Conservation (phyloP, 2,329 filamentous ascomycete genomes). For the Aspergillus floridensis region DNA sequence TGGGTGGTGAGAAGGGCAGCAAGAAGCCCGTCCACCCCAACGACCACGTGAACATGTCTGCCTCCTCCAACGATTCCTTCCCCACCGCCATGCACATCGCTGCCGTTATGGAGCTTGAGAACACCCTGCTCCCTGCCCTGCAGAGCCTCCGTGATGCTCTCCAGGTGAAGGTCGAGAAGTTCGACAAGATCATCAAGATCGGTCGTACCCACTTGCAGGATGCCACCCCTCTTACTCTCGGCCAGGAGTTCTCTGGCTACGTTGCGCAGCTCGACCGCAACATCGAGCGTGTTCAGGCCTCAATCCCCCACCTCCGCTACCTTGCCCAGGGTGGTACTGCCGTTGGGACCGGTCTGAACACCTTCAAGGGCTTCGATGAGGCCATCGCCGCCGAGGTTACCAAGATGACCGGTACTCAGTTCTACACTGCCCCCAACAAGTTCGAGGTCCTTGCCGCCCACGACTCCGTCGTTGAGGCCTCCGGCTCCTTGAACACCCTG, state of each 20-base stretch:
- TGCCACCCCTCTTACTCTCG: slow-evolving; percentile 89
- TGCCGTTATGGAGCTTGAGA: slow-evolving; percentile 88
- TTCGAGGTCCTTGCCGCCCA: slow-evolving; percentile 96
- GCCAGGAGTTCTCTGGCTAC: slow-evolving; percentile 97
- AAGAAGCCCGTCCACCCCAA: slow-evolving; percentile 99
- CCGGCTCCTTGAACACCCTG: slow-evolving; percentile 88
- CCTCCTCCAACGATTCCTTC: slow-evolving; percentile 98
- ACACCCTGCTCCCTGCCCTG: slow-evolving; percentile 77
- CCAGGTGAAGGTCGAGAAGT: slow-evolving; percentile 83
- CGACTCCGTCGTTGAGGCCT: slow-evolving; percentile 92
- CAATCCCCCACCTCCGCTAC: slow-evolving; percentile 78
- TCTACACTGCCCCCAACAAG: slow-evolving; percentile 97
- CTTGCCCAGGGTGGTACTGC: slow-evolving; percentile 95
- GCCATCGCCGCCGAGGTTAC: slow-evolving; percentile 85
- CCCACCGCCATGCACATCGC: slow-evolving; percentile 99
- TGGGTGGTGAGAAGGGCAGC: slow-evolving; percentile 87
- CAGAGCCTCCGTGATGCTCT: slow-evolving; percentile 78
- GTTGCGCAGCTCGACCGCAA: slow-evolving; percentile 90
- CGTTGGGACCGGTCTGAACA: slow-evolving; percentile 96
- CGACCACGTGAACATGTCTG: slow-evolving; percentile 99
- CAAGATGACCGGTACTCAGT: slow-evolving; percentile 89
- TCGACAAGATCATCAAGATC: slow-evolving; percentile 97
- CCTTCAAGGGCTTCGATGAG: slow-evolving; percentile 92
- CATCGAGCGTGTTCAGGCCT: slow-evolving; percentile 79
- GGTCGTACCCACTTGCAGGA: slow-evolving; percentile 97